These are phyloP conservation scores for Eimeria acervulina DNA, from an alignment of 169 alveolate genomes.

Conservation along the genomic window DNA sequence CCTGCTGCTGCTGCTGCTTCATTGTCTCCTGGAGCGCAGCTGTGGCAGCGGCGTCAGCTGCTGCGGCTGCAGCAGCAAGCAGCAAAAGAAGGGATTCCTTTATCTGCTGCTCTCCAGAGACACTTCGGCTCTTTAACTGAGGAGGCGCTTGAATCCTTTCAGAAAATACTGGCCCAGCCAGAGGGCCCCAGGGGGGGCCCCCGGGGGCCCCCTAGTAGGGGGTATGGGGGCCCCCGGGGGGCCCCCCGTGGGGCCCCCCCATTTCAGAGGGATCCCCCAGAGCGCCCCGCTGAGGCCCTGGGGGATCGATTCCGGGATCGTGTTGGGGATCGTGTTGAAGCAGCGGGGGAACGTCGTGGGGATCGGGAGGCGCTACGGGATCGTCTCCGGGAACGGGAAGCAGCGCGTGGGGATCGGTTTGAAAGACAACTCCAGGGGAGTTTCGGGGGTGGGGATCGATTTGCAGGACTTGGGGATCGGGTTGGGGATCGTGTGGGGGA, in stretches of 20 bases:
- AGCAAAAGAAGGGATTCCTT: neutral
- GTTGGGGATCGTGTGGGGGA: neutral
- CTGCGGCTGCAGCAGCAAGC: slow-evolving; percentile 28
- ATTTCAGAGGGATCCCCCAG: neutral
- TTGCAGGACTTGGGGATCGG: neutral
- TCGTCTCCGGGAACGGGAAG: neutral
- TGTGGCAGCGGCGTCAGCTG: slow-evolving; percentile 11
- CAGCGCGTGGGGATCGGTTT: neutral
- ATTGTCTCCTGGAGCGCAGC: neutral
- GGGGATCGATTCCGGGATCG: neutral
- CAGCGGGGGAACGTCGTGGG: neutral
- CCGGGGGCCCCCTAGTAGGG: neutral
- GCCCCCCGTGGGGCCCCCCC: too few relatives aligned
- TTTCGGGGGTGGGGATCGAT: neutral
- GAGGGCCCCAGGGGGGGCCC: slow-evolving; percentile 6
- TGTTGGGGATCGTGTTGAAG: neutral
- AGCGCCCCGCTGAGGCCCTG: neutral
- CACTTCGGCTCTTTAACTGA: neutral
- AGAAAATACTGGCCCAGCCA: neutral
- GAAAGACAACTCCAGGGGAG: neutral
- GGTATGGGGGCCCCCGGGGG: too few relatives aligned
- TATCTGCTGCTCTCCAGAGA: neutral
- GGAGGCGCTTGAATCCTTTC: neutral
- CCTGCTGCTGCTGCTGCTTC: neutral
- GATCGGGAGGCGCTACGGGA: neutral